Conservation (phyloP, 345 rosid genomes). For the Acer yangbiense region DNA sequence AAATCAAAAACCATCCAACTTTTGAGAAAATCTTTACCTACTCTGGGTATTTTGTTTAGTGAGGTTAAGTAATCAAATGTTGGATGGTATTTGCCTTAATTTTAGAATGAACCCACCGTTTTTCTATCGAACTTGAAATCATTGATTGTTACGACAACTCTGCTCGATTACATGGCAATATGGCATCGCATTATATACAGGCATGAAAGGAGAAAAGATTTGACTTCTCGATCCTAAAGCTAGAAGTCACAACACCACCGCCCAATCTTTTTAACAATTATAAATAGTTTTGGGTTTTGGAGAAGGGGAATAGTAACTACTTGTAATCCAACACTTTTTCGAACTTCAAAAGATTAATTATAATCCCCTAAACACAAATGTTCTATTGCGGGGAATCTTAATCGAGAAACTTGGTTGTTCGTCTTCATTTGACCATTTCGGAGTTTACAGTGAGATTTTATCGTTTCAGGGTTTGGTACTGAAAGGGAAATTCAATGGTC, state of each 20-base stretch:
- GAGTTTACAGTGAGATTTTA: neutral
- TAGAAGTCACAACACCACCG: too few species aligned
- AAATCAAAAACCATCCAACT: neutral
- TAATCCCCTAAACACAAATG: too few species aligned
- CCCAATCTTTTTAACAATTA: too few species aligned
- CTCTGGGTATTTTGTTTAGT: neutral
- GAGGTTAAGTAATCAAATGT: neutral
- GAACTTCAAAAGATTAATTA: too few species aligned
- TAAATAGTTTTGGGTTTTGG: too few species aligned
- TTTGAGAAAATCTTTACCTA: too few species aligned
- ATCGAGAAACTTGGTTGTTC: neutral
- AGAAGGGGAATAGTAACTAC: too few species aligned
- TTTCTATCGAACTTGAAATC: neutral
- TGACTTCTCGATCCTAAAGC: too few species aligned
- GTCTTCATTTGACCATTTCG: neutral
- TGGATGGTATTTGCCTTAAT: conserved; percentile 18
- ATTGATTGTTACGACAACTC: neutral
- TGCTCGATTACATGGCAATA: neutral
- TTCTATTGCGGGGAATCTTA: too few species aligned
- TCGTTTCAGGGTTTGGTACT: neutral
- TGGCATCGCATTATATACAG: too few species aligned
- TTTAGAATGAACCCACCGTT: neutral
- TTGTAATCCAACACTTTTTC: too few species aligned
- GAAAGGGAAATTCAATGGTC: neutral
- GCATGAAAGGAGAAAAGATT: too few species aligned